Percentiles rank a stretch among this genome's conserved stretches.
phyloP scores from a whole-genome alignment of 2,329 filamentous ascomycete genomes.

The Chalara sp. region DNA sequence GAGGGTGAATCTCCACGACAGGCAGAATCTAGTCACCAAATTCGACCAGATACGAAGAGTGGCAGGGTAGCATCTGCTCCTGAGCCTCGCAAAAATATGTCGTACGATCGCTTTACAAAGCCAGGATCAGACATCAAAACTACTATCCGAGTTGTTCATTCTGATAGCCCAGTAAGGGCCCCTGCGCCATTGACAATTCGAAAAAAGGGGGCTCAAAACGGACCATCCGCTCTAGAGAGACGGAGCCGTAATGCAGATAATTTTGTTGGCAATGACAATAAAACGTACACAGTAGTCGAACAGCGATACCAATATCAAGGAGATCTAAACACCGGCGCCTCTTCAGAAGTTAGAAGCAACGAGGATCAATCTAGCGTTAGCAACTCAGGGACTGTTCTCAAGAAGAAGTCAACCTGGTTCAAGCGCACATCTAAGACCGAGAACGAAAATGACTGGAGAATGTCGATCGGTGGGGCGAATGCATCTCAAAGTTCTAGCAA shows the following conservation, averaged over 20 bases:
- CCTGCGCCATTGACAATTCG: slow-evolving; percentile 26
- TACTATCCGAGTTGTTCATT: slow-evolving; percentile 23
- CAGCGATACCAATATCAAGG: slow-evolving; percentile 18
- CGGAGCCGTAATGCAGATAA: not conserved
- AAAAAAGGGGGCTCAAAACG: slow-evolving; percentile 23
- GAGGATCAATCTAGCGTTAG: slow-evolving; percentile 17
- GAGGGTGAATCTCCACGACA: slow-evolving; percentile 16
- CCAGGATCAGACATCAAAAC: slow-evolving; percentile 11
- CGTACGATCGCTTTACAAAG: slow-evolving; percentile 10
- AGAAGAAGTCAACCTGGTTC: slow-evolving; percentile 27
- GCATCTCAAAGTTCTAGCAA: slow-evolving; percentile 14
- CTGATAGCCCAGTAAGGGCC: slow-evolving; percentile 21
- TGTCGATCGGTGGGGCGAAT: slow-evolving; percentile 6
- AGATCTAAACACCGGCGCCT: slow-evolving; percentile 3
- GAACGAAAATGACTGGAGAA: slow-evolving; percentile 14
- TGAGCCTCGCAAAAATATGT: slow-evolving; percentile 14
- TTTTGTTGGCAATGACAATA: not conserved
- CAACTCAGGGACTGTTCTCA: slow-evolving; percentile 18
- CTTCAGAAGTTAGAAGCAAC: slow-evolving; percentile 12
- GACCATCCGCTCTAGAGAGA: slow-evolving; percentile 1
- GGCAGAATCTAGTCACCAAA: slow-evolving; percentile 6
- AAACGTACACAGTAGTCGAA: slow-evolving; percentile 8
- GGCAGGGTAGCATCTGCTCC: slow-evolving; percentile 25
- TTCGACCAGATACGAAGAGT: slow-evolving; percentile 11
- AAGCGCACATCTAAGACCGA: slow-evolving; percentile 23